Conservation (phyloP, 176 grass and related monocot genomes). For the Avena insularis region DNA sequence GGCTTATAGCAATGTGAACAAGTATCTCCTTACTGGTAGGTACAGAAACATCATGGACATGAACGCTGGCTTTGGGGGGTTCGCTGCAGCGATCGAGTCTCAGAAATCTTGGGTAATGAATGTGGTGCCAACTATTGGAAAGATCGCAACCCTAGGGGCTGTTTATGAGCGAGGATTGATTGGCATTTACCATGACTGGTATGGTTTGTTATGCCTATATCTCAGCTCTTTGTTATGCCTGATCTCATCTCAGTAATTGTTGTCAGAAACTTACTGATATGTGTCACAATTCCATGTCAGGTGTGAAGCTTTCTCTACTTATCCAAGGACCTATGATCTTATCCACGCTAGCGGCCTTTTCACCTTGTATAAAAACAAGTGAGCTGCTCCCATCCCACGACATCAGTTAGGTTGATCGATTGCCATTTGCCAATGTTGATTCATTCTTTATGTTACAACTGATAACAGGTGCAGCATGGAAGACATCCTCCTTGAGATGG, state of each 20-base stretch:
- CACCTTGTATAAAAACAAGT: constrained; percentile 81
- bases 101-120: constrained; percentile 92
- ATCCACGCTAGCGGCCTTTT: constrained; percentile 78
- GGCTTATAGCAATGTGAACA: constrained; percentile 80
- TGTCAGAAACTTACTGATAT: constrained; percentile 19
- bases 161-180: constrained; percentile 87
- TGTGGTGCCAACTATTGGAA: constrained; percentile 70
- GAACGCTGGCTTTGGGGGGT: constrained; percentile 81
- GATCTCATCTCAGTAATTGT: neutral
- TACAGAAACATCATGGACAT: constrained; percentile 97
- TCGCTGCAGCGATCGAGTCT: constrained; percentile 77
- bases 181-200: constrained; percentile 96
- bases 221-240: neutral
- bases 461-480: constrained; percentile 70
- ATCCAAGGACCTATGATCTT: constrained; percentile 89
- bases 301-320: constrained; percentile 94
- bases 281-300: constrained; percentile 37
- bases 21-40: constrained; percentile 72
- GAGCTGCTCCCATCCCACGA: constrained; percentile 23
- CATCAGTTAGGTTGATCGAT: neutral
- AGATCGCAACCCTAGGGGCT: constrained; percentile 67
- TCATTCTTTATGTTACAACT: constrained; percentile 21
- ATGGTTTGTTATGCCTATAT: constrained; percentile 21
- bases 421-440: neutral
- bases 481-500: constrained; percentile 84